phyloP scores from a whole-genome alignment of 768 basidiomycete species.

The Naganishia vishniacii region DNA sequence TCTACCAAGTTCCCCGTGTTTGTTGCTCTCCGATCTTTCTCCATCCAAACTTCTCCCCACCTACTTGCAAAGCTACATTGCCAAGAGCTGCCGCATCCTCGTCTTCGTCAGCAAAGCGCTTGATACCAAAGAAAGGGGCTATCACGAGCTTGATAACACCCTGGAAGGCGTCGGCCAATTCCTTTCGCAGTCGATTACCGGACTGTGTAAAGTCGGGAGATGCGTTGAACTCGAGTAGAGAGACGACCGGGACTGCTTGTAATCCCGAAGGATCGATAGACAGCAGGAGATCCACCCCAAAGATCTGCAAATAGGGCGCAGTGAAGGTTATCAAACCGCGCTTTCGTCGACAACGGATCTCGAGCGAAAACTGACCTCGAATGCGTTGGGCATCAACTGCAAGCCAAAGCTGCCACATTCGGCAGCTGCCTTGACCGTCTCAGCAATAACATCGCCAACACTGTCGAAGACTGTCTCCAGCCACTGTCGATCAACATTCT shows the following conservation, averaged over 20 bases:
- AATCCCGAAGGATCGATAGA: conserved; percentile 49
- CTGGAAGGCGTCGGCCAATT: conserved; percentile 72
- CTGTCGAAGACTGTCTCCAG: conserved; percentile 58
- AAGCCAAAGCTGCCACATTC: conserved; percentile 57
- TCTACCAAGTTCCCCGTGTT: conserved; percentile 22
- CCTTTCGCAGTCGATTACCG: conserved; percentile 71
- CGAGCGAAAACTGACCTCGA: conserved; percentile 56
- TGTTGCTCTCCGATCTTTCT: conserved; percentile 23
- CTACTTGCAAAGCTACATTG: conserved; percentile 8
- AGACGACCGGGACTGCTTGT: conserved; percentile 51
- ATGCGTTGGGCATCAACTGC: conserved; percentile 80
- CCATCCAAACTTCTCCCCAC: conserved; percentile 8
- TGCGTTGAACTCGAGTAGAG: conserved; percentile 84
- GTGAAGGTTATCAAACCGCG: not conserved
- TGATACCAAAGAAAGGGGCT: conserved; percentile 55
- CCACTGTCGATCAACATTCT: conserved; percentile 49
- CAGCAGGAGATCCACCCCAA: conserved; percentile 86
- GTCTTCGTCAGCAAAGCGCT: conserved; percentile 28
- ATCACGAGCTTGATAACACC: conserved; percentile 66
- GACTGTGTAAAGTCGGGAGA: conserved; percentile 95
- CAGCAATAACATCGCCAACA: conserved; percentile 63
- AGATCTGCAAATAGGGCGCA: conserved; percentile 57
- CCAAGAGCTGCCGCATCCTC: conserved; percentile 15
- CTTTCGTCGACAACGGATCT: too few relatives aligned
- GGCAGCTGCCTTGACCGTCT: conserved; percentile 78